phyloP scores from a whole-genome alignment of 1,284 basidiomycete species.

The Naganishia liquefaciens region DNA sequence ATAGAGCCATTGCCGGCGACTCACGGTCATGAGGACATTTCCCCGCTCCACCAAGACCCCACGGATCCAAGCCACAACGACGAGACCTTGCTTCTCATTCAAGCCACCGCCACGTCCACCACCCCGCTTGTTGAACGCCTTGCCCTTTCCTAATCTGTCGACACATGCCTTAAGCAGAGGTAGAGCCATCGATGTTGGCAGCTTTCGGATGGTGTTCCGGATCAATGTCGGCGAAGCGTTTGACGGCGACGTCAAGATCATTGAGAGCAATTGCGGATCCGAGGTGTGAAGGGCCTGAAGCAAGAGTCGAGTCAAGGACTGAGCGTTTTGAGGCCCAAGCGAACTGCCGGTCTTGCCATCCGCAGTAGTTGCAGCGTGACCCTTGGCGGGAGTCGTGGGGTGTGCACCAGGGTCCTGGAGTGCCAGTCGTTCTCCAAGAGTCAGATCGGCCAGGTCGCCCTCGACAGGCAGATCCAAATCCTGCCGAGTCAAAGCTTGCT shows the following conservation, averaged over 20 bases:
- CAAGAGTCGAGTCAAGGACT: constrained; percentile 88
- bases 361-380: constrained; percentile 39
- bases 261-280: constrained; percentile 83
- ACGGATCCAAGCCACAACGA: constrained; percentile 85
- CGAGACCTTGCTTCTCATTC: constrained; percentile 79
- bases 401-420: constrained; percentile 45
- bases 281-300: constrained; percentile 96
- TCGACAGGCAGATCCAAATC: constrained; percentile 60
- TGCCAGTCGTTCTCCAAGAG: constrained; percentile 80
- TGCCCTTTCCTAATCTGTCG: constrained; percentile 82
- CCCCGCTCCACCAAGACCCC: constrained; percentile 84
- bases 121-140: constrained; percentile 61
- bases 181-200: constrained; percentile 87
- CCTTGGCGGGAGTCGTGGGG: constrained; percentile 57
- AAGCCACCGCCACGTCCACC: constrained; percentile 75
- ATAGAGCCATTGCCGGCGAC: constrained; percentile 44
- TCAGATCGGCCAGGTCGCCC: constrained; percentile 81
- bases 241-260: constrained; percentile 65
- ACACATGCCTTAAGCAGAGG: constrained; percentile 86
- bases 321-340: constrained; percentile 66
- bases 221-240: constrained; percentile 82
- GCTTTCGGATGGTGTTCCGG: constrained; percentile 79
- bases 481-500: constrained; percentile 51
- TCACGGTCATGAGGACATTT: constrained; percentile 88
- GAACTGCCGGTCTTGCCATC: constrained; percentile 36